These are phyloP conservation scores for Cyclanthera cordifolia DNA, from an alignment of 306 rosid species.

Conservation along the genomic window DNA sequence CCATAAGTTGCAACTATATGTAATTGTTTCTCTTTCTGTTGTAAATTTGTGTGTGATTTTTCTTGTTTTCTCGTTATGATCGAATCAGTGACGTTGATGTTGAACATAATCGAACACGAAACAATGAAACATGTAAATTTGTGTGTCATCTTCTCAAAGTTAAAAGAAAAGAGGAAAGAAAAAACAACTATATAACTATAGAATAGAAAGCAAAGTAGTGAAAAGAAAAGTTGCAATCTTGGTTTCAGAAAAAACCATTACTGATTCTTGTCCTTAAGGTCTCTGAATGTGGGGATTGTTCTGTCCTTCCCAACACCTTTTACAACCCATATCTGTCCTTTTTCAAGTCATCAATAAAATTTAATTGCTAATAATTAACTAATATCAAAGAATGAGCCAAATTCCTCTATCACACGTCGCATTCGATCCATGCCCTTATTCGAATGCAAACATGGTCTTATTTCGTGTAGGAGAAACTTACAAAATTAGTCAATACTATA, in stretches of 20 bases:
- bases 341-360: background rate
- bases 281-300: background rate
- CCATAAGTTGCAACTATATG: background rate
- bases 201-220: background rate
- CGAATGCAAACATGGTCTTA: background rate
- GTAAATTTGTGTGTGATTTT: background rate
- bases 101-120: too few species aligned
- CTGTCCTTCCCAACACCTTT: background rate
- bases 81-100: too few species aligned
- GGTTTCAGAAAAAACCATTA: constrained; percentile 9
- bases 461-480: too few species aligned
- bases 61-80: too few species aligned
- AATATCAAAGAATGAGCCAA: background rate
- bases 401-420: background rate
- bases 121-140: too few species aligned
- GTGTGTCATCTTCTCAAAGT: background rate
- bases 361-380: background rate
- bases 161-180: background rate
- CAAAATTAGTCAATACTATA: too few species aligned
- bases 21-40: too few species aligned
- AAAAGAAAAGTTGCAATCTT: background rate
- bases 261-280: constrained; percentile 9
- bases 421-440: background rate
- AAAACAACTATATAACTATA: too few species aligned
- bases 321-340: background rate